Evolutionary conservation across 2,329 filamentous ascomycete species (phyloP), one percentile per base, ranked within the genome.

Genomic region (Calonectria ilicicola): DNA sequence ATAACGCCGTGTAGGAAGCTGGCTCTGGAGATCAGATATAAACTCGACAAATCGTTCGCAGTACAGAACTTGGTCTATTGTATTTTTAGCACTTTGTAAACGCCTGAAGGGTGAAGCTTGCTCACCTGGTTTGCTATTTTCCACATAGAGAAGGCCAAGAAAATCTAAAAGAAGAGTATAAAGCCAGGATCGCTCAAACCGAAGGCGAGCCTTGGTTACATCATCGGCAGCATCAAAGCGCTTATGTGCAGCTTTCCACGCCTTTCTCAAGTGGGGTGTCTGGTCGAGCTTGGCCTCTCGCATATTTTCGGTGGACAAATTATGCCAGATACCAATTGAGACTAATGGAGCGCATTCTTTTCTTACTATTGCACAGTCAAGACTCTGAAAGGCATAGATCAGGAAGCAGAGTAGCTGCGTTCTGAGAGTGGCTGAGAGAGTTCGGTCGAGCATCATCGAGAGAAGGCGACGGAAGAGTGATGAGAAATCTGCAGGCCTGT

Each of bases 261-360:
- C 93, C 83, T 98, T 98, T 81, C 91, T 93, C 78, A 98, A 84
- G 75, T 94, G 92, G n/a, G 91, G 85, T 58, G 91, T 90, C 77
- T 94, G 92, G 51, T 94, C 92, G 35, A 99, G 88, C 68, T 92
- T 91, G 40, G 87, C 86, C 67, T 98, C 94, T 76, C 95, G 91
- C 74, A 92, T 90, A 71, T 90, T 89, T 40, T 97, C 95, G 69
- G 90, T 94, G 35, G 94, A 94, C 44, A 99, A 86, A 81, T 98
- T 97, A 80, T 98, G 95, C 97, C 97, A 99, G 79, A 97, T 95
- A 1, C 94, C 93, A 78, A 99, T 98, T 15, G 95, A 97, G 23
- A 99, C 96, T 65, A 99, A 87, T 2, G 97, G 95, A 8, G 96
- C 97, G 84, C 97, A 98, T 87, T 99, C 97, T 83, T 98, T 98